These are phyloP conservation scores for Tulasnella calospora DNA, from an alignment of 768 basidiomycete species.

Conservation along the genomic window DNA sequence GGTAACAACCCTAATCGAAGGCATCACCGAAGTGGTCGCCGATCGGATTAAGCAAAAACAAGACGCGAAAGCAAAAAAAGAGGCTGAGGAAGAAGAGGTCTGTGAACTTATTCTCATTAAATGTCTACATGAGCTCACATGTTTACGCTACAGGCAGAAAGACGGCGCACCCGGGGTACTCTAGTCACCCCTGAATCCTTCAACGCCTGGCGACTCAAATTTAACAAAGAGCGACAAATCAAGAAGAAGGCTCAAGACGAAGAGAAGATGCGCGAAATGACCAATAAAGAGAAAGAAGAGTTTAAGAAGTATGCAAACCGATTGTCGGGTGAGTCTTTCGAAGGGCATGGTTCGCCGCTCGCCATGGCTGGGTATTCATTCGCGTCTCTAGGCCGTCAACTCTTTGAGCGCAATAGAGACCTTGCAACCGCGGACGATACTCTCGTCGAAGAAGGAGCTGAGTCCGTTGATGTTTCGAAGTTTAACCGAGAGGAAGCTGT, in stretches of 20 bases:
- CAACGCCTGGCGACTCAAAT: constrained; percentile 70
- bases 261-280: constrained; percentile 62
- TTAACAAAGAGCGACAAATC: constrained; percentile 60
- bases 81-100: constrained; percentile 73
- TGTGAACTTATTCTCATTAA: constrained; percentile 8
- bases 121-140: background rate
- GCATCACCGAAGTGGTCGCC: constrained; percentile 59
- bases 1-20: constrained; percentile 77
- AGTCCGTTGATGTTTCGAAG: constrained; percentile 83
- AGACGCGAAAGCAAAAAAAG: constrained; percentile 65
- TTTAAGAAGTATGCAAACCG: constrained; percentile 58
- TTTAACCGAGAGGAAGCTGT: constrained; percentile 63
- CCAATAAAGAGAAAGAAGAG: constrained; percentile 82
- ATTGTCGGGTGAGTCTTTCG: constrained; percentile 54
- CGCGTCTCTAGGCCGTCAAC: constrained; percentile 63
- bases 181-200: constrained; percentile 81
- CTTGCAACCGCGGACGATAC: constrained; percentile 69
- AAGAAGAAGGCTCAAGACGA: constrained; percentile 70
- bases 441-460: constrained; percentile 72
- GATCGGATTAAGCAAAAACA: constrained; percentile 52
- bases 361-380: too few relatives aligned
- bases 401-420: constrained; percentile 79
- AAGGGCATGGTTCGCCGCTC: background rate
- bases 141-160: constrained; percentile 60
- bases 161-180: constrained; percentile 85